These are phyloP conservation scores for Phytophthora constricta DNA, from an alignment of 352 stramenopile genomes.

Conservation along the genomic window DNA sequence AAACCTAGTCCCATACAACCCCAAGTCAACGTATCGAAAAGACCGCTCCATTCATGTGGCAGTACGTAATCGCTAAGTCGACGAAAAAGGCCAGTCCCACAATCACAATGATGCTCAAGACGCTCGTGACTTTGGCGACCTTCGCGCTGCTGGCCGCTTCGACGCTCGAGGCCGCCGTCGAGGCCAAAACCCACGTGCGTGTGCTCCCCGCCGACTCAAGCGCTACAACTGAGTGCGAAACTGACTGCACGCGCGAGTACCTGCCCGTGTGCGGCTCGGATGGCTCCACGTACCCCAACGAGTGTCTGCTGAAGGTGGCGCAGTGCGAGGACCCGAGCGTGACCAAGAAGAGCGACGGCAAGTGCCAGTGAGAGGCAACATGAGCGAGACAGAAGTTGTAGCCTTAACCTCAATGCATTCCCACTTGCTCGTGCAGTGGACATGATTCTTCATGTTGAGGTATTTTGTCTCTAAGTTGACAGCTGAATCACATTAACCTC, in stretches of 20 bases:
- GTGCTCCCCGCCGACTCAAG: background rate
- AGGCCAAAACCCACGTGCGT: background rate
- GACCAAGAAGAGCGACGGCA: constrained; percentile 35
- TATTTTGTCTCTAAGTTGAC: background rate
- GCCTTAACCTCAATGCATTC: background rate
- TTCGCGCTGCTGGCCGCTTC: background rate
- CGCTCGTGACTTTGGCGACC: background rate
- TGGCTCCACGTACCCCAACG: constrained; percentile 61
- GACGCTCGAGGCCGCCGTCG: background rate
- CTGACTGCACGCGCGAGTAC: constrained; percentile 46
- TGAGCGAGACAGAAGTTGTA: background rate
- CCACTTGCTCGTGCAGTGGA: background rate
- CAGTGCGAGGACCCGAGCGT: constrained; percentile 42
- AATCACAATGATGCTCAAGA: no score
- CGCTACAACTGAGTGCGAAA: constrained; percentile 37
- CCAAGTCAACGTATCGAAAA: no score
- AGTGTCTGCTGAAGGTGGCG: constrained; percentile 57
- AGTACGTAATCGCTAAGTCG: no score
- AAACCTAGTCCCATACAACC: no score
- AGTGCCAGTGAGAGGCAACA: constrained; percentile 29
- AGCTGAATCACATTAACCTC: no score
- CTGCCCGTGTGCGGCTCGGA: constrained; percentile 64
- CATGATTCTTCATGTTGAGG: background rate
- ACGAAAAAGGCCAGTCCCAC: no score
- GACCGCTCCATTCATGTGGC: no score